Conservation (phyloP, 2,329 filamentous ascomycete genomes). For the Aspergillus ruber region DNA sequence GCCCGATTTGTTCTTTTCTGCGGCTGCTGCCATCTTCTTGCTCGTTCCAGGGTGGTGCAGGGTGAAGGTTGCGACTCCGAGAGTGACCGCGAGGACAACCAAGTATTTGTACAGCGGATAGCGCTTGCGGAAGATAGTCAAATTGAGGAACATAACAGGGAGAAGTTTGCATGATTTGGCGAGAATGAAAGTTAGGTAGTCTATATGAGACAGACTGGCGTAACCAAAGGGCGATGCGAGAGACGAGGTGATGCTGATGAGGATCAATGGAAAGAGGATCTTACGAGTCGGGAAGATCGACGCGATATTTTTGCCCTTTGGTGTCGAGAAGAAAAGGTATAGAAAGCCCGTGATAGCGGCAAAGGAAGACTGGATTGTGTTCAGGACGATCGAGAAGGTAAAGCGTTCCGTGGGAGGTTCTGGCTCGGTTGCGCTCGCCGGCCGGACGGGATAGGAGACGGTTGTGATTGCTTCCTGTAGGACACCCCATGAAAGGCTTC, state of each 20-base stretch:
- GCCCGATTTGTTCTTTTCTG: slow-evolving; percentile 52
- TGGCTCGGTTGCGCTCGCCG: slow-evolving; percentile 40
- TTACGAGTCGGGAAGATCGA: slow-evolving; percentile 66
- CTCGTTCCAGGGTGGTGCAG: slow-evolving; percentile 66
- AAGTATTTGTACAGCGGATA: slow-evolving; percentile 97
- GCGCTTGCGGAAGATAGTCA: slow-evolving; percentile 78
- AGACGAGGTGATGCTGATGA: slow-evolving; percentile 81
- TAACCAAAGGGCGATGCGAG: slow-evolving; percentile 95
- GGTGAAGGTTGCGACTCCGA: slow-evolving; percentile 91
- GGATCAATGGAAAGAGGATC: slow-evolving; percentile 70
- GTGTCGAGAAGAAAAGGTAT: slow-evolving; percentile 66
- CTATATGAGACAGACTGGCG: slow-evolving; percentile 83
- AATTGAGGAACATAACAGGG: slow-evolving; percentile 96
- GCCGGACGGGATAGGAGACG: slow-evolving; percentile 65
- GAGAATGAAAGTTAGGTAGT: slow-evolving; percentile 96
- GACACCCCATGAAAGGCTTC: slow-evolving; percentile 85
- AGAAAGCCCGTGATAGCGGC: slow-evolving; percentile 73
- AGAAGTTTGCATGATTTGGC: slow-evolving; percentile 97
- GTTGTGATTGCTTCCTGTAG: slow-evolving; percentile 97
- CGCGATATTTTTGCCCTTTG: slow-evolving; percentile 41
- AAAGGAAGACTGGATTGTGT: slow-evolving; percentile 89
- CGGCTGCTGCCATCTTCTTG: slow-evolving; percentile 45
- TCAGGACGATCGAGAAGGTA: slow-evolving; percentile 89
- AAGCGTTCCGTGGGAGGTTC: slow-evolving; percentile 60
- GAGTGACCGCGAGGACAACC: slow-evolving; percentile 83